These are phyloP conservation scores for Pseudisothecium myosuroides DNA, from an alignment of 225 moss, liverwort and hornwort genomes.

Conservation along the genomic window DNA sequence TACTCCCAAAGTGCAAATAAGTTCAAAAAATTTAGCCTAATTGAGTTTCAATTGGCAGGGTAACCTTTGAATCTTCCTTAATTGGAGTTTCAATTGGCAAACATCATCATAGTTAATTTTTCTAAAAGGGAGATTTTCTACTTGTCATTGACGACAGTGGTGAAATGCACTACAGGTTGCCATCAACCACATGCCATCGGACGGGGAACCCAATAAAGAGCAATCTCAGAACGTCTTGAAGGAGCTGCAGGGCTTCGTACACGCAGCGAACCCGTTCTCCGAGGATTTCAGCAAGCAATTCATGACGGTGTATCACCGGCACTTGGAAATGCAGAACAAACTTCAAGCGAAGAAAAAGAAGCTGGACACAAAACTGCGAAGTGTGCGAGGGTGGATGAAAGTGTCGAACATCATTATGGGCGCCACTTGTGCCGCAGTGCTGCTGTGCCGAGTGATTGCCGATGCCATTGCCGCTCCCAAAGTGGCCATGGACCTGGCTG, in stretches of 20 bases:
- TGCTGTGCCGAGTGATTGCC: constrained; percentile 61
- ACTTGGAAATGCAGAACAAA: constrained; percentile 49
- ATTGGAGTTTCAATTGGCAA: not conserved
- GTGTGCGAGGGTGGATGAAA: constrained; percentile 56
- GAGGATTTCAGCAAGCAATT: constrained; percentile 56
- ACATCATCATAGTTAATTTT: not conserved
- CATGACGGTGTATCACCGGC: constrained; percentile 37
- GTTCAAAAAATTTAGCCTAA: not conserved
- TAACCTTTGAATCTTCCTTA: not conserved
- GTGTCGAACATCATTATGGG: constrained; percentile 73
- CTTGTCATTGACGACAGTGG: not conserved
- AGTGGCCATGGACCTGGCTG: constrained; percentile 32
- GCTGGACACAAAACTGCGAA: constrained; percentile 30
- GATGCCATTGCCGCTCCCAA: constrained; percentile 56
- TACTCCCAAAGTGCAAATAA: no score
- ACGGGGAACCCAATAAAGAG: constrained; percentile 39
- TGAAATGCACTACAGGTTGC: constrained; percentile 29
- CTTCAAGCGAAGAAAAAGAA: constrained; percentile 37
- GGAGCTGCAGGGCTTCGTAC: constrained; percentile 53
- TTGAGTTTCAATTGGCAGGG: not conserved
- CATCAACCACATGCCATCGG: constrained; percentile 54
- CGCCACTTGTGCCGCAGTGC: constrained; percentile 54
- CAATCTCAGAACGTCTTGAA: constrained; percentile 30
- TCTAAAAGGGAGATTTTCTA: not conserved
- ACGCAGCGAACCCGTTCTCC: constrained; percentile 58